phyloP scores from a whole-genome alignment of 345 rosid species.

The Firmiana major region DNA sequence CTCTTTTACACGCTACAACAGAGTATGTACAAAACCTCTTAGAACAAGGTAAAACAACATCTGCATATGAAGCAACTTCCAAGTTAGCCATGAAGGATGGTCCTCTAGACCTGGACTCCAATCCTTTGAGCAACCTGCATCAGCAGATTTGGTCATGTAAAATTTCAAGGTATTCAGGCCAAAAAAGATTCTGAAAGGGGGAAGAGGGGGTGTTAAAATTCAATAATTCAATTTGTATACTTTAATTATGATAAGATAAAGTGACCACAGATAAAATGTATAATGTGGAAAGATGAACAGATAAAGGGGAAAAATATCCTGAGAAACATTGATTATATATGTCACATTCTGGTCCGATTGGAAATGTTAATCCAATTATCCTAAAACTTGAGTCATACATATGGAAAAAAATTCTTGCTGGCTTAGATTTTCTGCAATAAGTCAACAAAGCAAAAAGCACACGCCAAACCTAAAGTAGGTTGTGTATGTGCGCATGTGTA shows the following conservation, averaged over 20 bases:
- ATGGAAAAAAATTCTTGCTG: background rate
- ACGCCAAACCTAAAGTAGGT: background rate
- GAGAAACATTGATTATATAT: background rate
- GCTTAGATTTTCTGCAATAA: background rate
- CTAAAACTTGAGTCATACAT: background rate
- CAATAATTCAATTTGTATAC: background rate
- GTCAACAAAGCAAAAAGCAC: background rate
- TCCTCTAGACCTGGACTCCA: slow-evolving; percentile 53
- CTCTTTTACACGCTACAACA: background rate
- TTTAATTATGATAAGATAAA: background rate
- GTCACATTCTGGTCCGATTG: background rate
- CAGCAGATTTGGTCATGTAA: background rate
- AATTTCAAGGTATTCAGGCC: background rate
- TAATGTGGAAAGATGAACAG: background rate
- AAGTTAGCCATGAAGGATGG: background rate
- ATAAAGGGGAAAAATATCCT: background rate
- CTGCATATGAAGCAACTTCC: slow-evolving; percentile 16
- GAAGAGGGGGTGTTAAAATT: background rate
- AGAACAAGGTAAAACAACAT: slow-evolving; percentile 8
- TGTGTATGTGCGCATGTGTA: background rate
- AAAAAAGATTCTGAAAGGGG: background rate
- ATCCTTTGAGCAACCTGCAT: slow-evolving; percentile 76
- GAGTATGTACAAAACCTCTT: slow-evolving; percentile 2
- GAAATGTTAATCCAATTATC: background rate
- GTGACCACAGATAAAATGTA: background rate